Conservation (phyloP, 352 stramenopile genomes). For the Stephanocyclus meneghinianus region DNA sequence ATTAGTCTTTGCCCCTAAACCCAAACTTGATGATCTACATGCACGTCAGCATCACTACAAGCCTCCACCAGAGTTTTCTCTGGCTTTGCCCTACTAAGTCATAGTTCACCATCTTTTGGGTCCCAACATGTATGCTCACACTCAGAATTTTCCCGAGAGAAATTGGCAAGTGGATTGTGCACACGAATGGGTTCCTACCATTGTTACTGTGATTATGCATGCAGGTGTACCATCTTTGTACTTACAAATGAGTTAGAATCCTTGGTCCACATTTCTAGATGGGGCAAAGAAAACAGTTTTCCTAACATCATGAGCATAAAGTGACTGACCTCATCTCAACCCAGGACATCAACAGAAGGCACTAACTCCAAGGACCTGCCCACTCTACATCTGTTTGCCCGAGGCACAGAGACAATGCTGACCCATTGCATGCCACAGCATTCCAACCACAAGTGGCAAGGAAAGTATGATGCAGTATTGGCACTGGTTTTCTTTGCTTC, state of each 20-base stretch:
- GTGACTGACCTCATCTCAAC: conserved; percentile 50
- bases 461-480: conserved; percentile 61
- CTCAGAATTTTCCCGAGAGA: conserved; percentile 85
- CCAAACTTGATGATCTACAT: conserved; percentile 90
- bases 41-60: conserved; percentile 88
- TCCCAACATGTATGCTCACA: conserved; percentile 87
- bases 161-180: conserved; percentile 84
- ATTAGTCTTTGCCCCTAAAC: conserved; percentile 92
- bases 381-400: conserved; percentile 34
- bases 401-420: conserved; percentile 58
- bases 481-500: conserved; percentile 85
- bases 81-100: conserved; percentile 86
- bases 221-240: conserved; percentile 84
- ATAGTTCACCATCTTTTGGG: conserved; percentile 91
- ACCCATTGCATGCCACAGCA: conserved; percentile 63
- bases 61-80: conserved; percentile 85
- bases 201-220: conserved; percentile 87
- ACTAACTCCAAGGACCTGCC: conserved; percentile 41
- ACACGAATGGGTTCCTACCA: conserved; percentile 62
- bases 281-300: conserved; percentile 86
- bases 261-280: conserved; percentile 89
- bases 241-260: conserved; percentile 88
- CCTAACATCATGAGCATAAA: conserved; percentile 74
- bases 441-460: conserved; percentile 50
- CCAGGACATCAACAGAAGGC: conserved; percentile 36